Conservation (phyloP, 176 grass and related monocot species). For the Oryza brachyantha region DNA sequence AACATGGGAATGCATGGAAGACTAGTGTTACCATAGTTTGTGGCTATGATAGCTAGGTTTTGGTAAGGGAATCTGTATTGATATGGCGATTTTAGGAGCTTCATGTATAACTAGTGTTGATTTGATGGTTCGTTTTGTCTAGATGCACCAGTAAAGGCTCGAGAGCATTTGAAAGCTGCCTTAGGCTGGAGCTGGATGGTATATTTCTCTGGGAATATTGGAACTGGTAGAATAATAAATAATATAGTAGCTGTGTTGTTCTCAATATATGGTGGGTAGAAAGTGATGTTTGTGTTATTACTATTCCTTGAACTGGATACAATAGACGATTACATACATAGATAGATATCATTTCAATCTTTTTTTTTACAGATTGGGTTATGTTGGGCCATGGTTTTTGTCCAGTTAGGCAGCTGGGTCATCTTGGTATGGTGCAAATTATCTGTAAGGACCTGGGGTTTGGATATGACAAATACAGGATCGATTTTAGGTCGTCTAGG, state of each 20-base stretch:
- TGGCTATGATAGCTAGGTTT: not conserved
- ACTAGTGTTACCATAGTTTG: not conserved
- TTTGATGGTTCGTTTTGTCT: not conserved
- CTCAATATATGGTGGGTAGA: not conserved
- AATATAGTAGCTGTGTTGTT: not conserved
- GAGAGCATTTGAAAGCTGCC: not conserved
- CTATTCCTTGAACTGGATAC: not conserved
- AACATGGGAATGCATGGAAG: not conserved
- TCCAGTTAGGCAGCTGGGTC: not conserved
- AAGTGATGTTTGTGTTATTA: not conserved
- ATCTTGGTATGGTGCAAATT: not conserved
- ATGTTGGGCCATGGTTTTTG: not conserved
- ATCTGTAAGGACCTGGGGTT: not conserved
- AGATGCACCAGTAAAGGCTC: not conserved
- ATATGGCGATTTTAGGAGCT: not conserved
- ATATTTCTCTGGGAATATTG: not conserved
- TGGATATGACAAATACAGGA: not conserved
- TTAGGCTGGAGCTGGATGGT: slow-evolving; percentile 11
- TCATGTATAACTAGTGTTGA: not conserved
- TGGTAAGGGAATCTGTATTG: not conserved
- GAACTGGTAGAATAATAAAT: not conserved
- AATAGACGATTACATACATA: not conserved
- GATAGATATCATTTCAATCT: not conserved
- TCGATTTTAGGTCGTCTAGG: not conserved
- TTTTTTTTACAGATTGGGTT: not conserved